Conservation (phyloP, 202 grass and related monocot species). For the Sporobolus alterniflorus region DNA sequence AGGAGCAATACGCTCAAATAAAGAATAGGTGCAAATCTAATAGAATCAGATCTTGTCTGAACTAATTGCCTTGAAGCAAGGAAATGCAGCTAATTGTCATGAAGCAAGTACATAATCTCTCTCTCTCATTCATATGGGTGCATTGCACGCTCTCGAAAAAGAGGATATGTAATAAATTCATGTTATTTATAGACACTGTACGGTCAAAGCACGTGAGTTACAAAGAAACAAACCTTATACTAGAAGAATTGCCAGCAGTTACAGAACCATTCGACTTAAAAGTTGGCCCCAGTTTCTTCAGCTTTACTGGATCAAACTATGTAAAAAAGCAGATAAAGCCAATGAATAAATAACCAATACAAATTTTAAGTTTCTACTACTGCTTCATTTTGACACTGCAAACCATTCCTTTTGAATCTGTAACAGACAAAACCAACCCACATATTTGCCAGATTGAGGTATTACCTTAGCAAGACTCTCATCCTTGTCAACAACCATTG, state of each 20-base stretch:
- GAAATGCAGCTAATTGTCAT: not conserved
- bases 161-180: not conserved
- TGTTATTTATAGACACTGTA: not conserved
- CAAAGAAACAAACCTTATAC: conserved; percentile 70
- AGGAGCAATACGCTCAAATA: not conserved
- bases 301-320: conserved; percentile 83
- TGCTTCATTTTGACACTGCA: not conserved
- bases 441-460: conserved; percentile 6
- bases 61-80: not conserved
- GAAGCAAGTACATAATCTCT: too few relatives aligned
- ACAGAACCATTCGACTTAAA: conserved; percentile 86
- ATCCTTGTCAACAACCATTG: conserved; percentile 75
- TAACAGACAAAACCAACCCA: not conserved
- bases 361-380: not conserved
- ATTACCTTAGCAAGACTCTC: conserved; percentile 92
- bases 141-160: too few relatives aligned
- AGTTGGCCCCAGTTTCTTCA: conserved; percentile 84
- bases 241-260: conserved; percentile 93
- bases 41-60: not conserved
- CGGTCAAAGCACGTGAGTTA: not conserved
- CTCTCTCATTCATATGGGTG: too few relatives aligned
- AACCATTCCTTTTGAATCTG: not conserved
- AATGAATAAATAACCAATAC: not conserved
- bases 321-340: conserved; percentile 5
- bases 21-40: not conserved